Evolutionary conservation across 192 early-diverging fungal genomes (phyloP).

Genomic region (Chytriomyces sp.): DNA sequence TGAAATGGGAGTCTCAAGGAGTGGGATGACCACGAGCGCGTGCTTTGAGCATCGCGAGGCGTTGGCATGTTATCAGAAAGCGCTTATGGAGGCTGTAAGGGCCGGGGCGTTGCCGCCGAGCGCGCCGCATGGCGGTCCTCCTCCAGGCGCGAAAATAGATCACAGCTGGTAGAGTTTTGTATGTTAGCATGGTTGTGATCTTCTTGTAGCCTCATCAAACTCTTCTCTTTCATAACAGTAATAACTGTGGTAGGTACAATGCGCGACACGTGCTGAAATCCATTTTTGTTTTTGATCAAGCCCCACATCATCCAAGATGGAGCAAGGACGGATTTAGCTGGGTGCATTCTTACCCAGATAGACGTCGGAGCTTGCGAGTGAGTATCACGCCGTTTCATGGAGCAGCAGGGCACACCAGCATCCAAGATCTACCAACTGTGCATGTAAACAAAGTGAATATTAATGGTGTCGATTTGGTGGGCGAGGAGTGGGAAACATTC

Average conservation of each 20-base stretch:
- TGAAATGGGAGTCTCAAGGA: slow-evolving; percentile 17
- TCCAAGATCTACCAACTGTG: slow-evolving; percentile 36
- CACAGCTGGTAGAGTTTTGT: slow-evolving; percentile 13
- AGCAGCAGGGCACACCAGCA: slow-evolving; percentile 5
- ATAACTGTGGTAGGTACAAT: slow-evolving; percentile 45
- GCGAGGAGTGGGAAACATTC: slow-evolving; percentile 23
- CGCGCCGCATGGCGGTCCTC: slow-evolving; percentile 27
- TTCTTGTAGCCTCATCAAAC: background rate
- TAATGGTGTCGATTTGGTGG: slow-evolving; percentile 22
- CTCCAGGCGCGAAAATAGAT: slow-evolving; percentile 34
- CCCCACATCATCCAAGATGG: slow-evolving; percentile 30
- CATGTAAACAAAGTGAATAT: slow-evolving; percentile 28
- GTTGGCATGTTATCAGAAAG: slow-evolving; percentile 47
- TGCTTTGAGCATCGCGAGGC: slow-evolving; percentile 56
- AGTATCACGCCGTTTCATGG: slow-evolving; percentile 33
- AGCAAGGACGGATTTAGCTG: slow-evolving; percentile 37
- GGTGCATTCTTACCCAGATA: slow-evolving; percentile 33
- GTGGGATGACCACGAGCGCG: slow-evolving; percentile 13
- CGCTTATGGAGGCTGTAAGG: slow-evolving; percentile 24
- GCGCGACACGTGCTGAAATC: slow-evolving; percentile 34
- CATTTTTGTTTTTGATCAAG: slow-evolving; percentile 48
- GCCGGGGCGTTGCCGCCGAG: slow-evolving; percentile 39
- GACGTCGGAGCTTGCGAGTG: slow-evolving; percentile 25
- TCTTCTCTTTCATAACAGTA: slow-evolving; percentile 33
- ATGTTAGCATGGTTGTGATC: background rate